Base-by-base conservation (phyloP, 768 basidiomycete species). In the Pulveroboletus sp. region DNA sequence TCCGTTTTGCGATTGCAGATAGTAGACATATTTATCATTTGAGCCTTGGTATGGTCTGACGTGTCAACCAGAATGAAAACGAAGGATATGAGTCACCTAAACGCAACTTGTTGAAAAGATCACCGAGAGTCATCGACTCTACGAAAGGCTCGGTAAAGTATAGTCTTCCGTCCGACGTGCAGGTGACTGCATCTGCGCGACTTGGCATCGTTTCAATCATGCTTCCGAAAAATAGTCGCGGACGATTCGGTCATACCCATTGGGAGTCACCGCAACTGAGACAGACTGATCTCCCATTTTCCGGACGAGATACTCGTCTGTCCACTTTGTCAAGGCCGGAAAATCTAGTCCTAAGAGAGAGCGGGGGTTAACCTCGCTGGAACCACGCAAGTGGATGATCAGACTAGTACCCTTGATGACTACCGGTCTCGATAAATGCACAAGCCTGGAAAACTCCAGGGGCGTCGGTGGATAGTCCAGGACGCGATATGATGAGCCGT, bases 1-100 rank as follows among this genome's bases (percentile, higher is more conserved):
- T 8, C 93, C 93, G 63, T 95, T 91, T 66, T 96, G 93, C 5
- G 87, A 89, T 65, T 96, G 93, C 3, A 96, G 74, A 65, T 95
- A 95, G 55, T 74, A 69, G 14, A 86, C 76, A 38, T 76, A 0
- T 41, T 46, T 30, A 70, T 61, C 48, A 32, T 50, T 51, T 47
- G 30, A 39, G 12, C 21, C 31, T 3, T 30, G 32, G 27, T 31
- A 41, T 26, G 18, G 18, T 56, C 39, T 43, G 39, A 43, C 21
- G 28, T 10, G 27, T 47, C 33, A n/a, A 39, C 8, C 37, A 45
- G 11, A 31, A 41, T 37, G 15, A n/a, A 38, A 26, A 38, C 17
- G 37, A 40, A 21, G 21, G 21, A 36, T 28, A 26, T 42, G 21
- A 36, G 27, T 49, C 51, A 73, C 73, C 70, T 61, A 66, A 59